Evolutionary conservation across 73 alveolate species (phyloP), one percentile per base, ranked within the genome.

Genomic region (Urostyla sp.): DNA sequence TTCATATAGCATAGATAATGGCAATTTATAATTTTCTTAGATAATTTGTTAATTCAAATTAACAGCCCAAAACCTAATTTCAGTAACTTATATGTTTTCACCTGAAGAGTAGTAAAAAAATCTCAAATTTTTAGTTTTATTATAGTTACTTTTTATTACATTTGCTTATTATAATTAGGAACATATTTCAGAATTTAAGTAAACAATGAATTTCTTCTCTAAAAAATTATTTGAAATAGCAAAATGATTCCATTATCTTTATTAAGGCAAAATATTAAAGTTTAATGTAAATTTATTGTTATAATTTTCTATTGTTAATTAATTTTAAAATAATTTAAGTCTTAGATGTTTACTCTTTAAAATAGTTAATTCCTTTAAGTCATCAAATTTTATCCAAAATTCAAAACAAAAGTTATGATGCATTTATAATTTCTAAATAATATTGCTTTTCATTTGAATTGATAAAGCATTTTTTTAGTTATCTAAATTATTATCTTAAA

Each of bases 51-150:
- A n/a, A 30, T 23, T 20, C 15, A 73, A 36, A 52, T 52, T 73
- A 1, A 53, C 75, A 23, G 75, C 48, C 85, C 85, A 73, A 32
- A 73, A 48, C 24, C 85, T 50, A 16, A 73, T 50, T 54, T 73
- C 85, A 45, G 85, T 73, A 10, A 53, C 54, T 32, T 15, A 36
- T 27, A 38, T 0, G 21, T 3, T 10, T 63, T 1, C 20, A 11
- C 26, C n/a, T 58, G 36, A 13, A 18, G 6, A 38, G 60, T 2
- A 1, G 6, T n/a, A 1, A 63, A 36, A 10, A 59, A 30, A 7
- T n/a, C n/a, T n/a, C n/a, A n/a, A n/a, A n/a, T n/a, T n/a, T n/a
- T n/a, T n/a, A n/a, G n/a, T n/a, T n/a, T n/a, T n/a, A n/a, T n/a
- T n/a, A n/a, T n/a, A n/a, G n/a, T n/a, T n/a, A n/a, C n/a, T n/a